Conservation (phyloP, 73 alveolate species). For the Stentor roeselii region DNA sequence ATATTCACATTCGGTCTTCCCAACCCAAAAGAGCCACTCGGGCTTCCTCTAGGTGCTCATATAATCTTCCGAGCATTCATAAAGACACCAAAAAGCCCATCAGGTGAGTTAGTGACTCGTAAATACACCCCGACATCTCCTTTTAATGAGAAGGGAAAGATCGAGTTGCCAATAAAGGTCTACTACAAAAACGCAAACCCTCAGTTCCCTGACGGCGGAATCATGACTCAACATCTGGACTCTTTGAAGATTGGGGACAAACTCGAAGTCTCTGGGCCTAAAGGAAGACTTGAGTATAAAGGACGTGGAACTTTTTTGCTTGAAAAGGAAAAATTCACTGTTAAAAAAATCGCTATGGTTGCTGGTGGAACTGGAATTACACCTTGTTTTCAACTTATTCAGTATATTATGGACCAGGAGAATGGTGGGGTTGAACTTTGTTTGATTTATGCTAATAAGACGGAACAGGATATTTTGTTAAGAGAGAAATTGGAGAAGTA, state of each 20-base stretch:
- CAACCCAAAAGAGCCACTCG: conserved; percentile 52
- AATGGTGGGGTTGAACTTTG: conserved; percentile 20
- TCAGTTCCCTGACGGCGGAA: conserved; percentile 61
- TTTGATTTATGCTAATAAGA: conserved; percentile 48
- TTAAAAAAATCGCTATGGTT: conserved; percentile 46
- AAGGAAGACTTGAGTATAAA: conserved; percentile 34
- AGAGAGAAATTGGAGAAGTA: conserved; percentile 37
- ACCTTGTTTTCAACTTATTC: conserved; percentile 53
- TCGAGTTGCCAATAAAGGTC: conserved; percentile 69
- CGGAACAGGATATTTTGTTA: conserved; percentile 49
- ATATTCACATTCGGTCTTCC: conserved; percentile 64
- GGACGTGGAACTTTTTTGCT: conserved; percentile 41
- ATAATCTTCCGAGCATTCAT: conserved; percentile 54
- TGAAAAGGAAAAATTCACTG: background rate
- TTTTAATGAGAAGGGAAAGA: conserved; percentile 50
- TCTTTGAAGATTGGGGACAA: conserved; percentile 37
- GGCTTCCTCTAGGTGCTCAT: conserved; percentile 75
- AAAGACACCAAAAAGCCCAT: conserved; percentile 36
- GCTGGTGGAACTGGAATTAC: conserved; percentile 74
- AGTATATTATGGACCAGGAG: conserved; percentile 29
- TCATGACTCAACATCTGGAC: conserved; percentile 47
- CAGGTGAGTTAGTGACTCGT: conserved; percentile 29
- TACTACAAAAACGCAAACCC: conserved; percentile 57
- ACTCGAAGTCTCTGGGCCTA: conserved; percentile 46
- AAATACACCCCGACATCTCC: conserved; percentile 73